Percentiles rank a stretch among this genome's conserved stretches.
phyloP scores from a whole-genome alignment of 176 grass and related monocot genomes.

The Aegilops longissima region DNA sequence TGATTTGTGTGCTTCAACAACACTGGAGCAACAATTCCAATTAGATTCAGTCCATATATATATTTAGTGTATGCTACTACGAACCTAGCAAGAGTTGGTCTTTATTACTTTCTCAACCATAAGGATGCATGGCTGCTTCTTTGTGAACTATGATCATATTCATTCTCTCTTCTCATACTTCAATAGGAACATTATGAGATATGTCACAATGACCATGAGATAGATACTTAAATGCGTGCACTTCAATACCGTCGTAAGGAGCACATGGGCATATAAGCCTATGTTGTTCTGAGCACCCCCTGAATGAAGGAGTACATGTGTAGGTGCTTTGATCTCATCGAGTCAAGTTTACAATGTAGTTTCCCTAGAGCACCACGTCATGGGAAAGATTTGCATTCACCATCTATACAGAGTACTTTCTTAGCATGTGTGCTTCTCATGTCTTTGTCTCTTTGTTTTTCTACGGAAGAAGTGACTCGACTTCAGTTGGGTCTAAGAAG shows the following conservation, averaged over 20 bases:
- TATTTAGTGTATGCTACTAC: neutral
- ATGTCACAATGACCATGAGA: neutral
- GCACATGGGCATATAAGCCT: neutral
- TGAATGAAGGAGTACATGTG: no score
- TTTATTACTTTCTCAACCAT: neutral
- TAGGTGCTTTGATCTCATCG: no score
- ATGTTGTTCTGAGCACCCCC: neutral
- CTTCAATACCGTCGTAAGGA: neutral
- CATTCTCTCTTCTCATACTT: neutral
- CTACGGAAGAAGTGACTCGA: no score
- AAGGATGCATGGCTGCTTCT: neutral
- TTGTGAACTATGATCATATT: neutral
- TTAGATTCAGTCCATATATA: neutral
- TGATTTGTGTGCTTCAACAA: no score
- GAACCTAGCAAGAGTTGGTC: no score
- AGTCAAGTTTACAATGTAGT: no score
- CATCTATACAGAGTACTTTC: no score
- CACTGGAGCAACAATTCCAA: neutral
- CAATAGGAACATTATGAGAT: neutral
- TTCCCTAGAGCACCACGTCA: no score
- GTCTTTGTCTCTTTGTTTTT: no score
- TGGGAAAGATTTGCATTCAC: no score
- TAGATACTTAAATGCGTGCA: neutral
- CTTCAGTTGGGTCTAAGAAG: no score
- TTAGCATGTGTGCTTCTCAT: no score